Percentiles rank a stretch among this genome's conserved stretches.
Evolutionary conservation across 2,329 filamentous ascomycete genomes (phyloP).

Genomic region (Helotiales sp.): DNA sequence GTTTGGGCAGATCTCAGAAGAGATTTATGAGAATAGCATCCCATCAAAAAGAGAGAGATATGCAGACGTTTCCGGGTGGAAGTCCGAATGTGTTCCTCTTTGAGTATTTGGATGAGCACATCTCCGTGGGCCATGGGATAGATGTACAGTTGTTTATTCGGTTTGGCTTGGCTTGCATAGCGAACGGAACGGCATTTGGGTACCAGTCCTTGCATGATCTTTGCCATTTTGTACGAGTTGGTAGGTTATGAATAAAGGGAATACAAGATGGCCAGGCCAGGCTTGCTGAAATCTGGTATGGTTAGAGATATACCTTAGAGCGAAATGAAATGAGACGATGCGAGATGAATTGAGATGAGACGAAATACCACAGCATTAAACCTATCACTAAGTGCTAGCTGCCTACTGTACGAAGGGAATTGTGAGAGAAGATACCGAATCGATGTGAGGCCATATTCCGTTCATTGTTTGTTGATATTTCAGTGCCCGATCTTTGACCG

Average conservation of each 20-base stretch:
- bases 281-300: slow-evolving; percentile 1
- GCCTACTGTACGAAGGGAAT: no score
- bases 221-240: background rate
- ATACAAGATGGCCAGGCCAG: background rate
- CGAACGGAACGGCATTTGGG: slow-evolving; percentile 7
- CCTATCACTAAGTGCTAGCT: no score
- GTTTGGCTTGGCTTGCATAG: background rate
- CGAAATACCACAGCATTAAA: no score
- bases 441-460: no score
- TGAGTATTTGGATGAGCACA: no score
- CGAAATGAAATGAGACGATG: background rate
- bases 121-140: background rate
- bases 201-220: background rate
- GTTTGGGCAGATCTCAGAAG: background rate
- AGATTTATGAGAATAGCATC: background rate
- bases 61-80: background rate
- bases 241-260: background rate
- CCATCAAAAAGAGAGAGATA: background rate
- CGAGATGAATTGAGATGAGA: background rate
- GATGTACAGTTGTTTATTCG: background rate
- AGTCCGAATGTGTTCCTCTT: background rate
- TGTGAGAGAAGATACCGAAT: no score
- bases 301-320: background rate
- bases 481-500: no score
- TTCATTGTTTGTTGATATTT: no score